Evolutionary conservation across 2,329 filamentous ascomycete species (phyloP).

Genomic region (Exutisphaerella laricina): DNA sequence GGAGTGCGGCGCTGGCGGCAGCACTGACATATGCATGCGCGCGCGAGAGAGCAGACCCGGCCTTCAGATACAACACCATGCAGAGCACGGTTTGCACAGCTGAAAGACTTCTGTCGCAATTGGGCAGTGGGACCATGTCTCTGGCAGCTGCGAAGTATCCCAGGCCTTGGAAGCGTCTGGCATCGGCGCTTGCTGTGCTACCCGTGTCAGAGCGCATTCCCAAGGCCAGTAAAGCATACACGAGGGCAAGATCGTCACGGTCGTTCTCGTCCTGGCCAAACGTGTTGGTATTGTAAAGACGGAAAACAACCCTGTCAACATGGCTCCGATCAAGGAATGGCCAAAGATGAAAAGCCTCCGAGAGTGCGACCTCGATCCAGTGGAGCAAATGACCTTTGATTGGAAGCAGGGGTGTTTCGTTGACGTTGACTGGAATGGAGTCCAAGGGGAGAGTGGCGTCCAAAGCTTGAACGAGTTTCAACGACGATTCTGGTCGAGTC

Average conservation of each 20-base stretch:
- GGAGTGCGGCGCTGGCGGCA: conserved; percentile 16
- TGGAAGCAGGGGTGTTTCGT: conserved; percentile 11
- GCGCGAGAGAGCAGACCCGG: conserved; percentile 10
- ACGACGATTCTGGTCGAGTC: conserved; percentile 7
- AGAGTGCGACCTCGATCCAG: conserved; percentile 14
- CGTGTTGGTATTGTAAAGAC: conserved; percentile 13
- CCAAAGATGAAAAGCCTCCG: conserved; percentile 16
- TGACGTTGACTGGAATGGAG: not conserved
- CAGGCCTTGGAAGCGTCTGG: conserved; percentile 8
- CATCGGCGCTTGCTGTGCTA: not conserved
- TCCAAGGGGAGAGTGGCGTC: conserved; percentile 11
- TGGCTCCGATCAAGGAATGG: conserved; percentile 16
- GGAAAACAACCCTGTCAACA: conserved; percentile 13
- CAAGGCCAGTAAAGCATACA: conserved; percentile 16
- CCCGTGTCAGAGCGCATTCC: conserved; percentile 17
- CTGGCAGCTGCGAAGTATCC: conserved; percentile 16
- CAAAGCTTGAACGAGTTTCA: conserved; percentile 17
- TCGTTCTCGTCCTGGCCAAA: conserved; percentile 18
- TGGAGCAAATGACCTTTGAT: conserved; percentile 6
- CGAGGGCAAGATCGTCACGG: conserved; percentile 16
- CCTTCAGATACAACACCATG: conserved; percentile 18
- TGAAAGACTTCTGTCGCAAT: conserved; percentile 17
- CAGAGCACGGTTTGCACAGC: conserved; percentile 18
- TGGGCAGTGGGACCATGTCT: conserved; percentile 11
- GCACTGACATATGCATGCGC: conserved; percentile 16